phyloP scores from a whole-genome alignment of 2,329 filamentous ascomycete genomes.

The Fusarium irregulare region DNA sequence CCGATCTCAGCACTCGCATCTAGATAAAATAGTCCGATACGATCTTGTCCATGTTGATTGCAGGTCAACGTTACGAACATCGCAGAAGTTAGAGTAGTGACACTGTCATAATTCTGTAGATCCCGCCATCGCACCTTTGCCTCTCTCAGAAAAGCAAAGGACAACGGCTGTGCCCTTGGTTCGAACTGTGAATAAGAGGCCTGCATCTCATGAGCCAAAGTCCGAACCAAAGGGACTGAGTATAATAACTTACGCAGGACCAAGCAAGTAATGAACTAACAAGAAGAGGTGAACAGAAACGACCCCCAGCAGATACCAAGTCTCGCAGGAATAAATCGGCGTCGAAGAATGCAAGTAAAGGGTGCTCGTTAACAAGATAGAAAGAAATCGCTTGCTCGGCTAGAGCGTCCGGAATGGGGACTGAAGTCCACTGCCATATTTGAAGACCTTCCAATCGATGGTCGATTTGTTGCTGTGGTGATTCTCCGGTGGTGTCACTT shows the following conservation, averaged over 20 bases:
- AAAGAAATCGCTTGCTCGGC: slow-evolving; percentile 16
- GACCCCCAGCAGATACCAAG: neutral
- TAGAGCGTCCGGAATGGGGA: neutral
- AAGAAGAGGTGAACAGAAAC: slow-evolving; percentile 17
- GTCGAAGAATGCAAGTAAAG: slow-evolving; percentile 18
- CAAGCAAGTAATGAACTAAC: slow-evolving; percentile 24
- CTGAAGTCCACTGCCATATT: slow-evolving; percentile 23
- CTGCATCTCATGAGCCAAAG: neutral
- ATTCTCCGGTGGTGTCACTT: neutral
- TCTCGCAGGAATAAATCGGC: slow-evolving; percentile 11
- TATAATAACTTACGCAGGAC: slow-evolving; percentile 9
- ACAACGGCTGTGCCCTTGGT: neutral
- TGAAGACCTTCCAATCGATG: neutral
- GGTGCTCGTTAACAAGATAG: slow-evolving; percentile 11
- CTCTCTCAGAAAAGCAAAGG: neutral
- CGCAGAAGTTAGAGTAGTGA: slow-evolving; percentile 3
- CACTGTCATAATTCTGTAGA: accelerated
- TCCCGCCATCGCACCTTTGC: slow-evolving; percentile 7
- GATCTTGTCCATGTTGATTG: slow-evolving; percentile 11
- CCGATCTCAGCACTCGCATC: slow-evolving; percentile 12
- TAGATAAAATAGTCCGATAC: neutral
- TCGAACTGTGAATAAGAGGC: slow-evolving; percentile 25
- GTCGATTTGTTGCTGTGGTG: neutral
- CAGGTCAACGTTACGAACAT: slow-evolving; percentile 11
- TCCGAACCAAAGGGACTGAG: accelerated